A percentile compares a stretch with the other conserved stretches of the same genome.
These are phyloP conservation scores for Tubosaeta sp. DNA, from an alignment of 768 basidiomycete species.

Conservation along the genomic window DNA sequence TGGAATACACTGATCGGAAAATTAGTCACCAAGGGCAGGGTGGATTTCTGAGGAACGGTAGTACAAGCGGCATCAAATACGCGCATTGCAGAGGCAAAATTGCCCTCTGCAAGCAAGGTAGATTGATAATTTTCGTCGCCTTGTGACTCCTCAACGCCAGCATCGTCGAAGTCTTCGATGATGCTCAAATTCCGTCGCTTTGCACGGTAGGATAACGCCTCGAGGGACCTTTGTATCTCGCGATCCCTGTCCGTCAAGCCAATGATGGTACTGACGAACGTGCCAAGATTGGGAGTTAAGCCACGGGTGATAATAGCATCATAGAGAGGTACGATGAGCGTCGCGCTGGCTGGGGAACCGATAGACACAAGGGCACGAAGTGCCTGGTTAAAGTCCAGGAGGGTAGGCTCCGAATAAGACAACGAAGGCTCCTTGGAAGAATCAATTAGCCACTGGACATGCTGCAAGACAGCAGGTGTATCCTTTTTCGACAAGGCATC, in stretches of 20 bases:
- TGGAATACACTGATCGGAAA: conserved; percentile 42
- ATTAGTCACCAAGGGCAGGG: conserved; percentile 10
- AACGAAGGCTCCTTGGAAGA: conserved; percentile 27
- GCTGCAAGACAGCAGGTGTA: conserved; percentile 4
- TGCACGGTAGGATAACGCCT: conserved; percentile 39
- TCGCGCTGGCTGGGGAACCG: conserved; percentile 47
- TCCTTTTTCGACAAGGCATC: conserved; percentile 18
- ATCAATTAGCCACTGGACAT: conserved; percentile 32
- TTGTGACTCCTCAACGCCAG: conserved; percentile 12
- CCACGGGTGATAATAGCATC: conserved; percentile 62
- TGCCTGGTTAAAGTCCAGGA: conserved; percentile 59
- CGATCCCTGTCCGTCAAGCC: conserved; percentile 63
- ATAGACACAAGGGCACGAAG: conserved; percentile 41
- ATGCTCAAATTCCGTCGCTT: conserved; percentile 28
- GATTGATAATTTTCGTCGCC: conserved; percentile 35
- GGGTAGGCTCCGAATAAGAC: conserved; percentile 30
- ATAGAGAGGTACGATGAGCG: conserved; percentile 61
- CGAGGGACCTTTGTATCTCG: conserved; percentile 51
- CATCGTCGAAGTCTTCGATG: conserved; percentile 2
- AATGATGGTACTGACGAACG: conserved; percentile 58
- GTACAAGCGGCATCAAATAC: conserved; percentile 62
- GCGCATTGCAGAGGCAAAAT: conserved; percentile 65
- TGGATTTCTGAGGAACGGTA: conserved; percentile 21
- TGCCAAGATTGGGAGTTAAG: conserved; percentile 57
- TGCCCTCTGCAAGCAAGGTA: conserved; percentile 57